Percentiles rank a stretch among this genome's conserved stretches.
phyloP scores from a whole-genome alignment of 805 yeast species.

The Kluyveromyces starmeri region DNA sequence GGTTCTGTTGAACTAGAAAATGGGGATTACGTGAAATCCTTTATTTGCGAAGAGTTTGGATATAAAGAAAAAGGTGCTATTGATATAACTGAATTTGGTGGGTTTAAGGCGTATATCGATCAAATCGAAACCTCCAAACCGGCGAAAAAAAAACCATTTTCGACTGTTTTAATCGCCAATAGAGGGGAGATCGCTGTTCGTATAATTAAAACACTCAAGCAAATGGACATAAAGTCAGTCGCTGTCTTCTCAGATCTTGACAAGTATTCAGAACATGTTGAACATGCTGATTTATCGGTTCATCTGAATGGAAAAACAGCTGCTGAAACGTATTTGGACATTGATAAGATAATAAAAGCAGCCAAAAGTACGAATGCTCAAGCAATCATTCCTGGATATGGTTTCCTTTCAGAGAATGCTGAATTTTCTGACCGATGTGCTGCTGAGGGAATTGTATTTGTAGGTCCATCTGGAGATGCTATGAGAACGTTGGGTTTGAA shows the following conservation, averaged over 20 bases:
- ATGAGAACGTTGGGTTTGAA: conserved; percentile 86
- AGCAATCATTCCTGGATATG: conserved; percentile 98
- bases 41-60: conserved; percentile 89
- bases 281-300: conserved; percentile 71
- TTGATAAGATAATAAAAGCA: conserved; percentile 78
- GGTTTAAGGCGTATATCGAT: conserved; percentile 62
- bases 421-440: conserved; percentile 87
- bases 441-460: conserved; percentile 76
- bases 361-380: conserved; percentile 79
- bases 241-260: conserved; percentile 91
- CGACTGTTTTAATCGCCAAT: conserved; percentile 86
- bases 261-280: conserved; percentile 78
- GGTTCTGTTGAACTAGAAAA: conserved; percentile 79
- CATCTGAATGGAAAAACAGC: conserved; percentile 76
- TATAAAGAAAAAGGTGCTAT: conserved; percentile 60
- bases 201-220: conserved; percentile 79
- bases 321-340: conserved; percentile 81
- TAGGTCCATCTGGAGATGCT: conserved; percentile 95
- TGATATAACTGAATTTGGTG: conserved; percentile 82
- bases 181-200: conserved; percentile 98
- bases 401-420: conserved; percentile 93
- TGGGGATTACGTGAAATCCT: conserved; percentile 85
- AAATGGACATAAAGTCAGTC: conserved; percentile 66
- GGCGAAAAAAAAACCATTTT: conserved; percentile 50
- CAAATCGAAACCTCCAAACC: conserved; percentile 15